Percentiles rank a stretch among this genome's conserved stretches.
Evolutionary conservation across 192 early-diverging fungal species (phyloP).

Genomic region (Backusella circina): DNA sequence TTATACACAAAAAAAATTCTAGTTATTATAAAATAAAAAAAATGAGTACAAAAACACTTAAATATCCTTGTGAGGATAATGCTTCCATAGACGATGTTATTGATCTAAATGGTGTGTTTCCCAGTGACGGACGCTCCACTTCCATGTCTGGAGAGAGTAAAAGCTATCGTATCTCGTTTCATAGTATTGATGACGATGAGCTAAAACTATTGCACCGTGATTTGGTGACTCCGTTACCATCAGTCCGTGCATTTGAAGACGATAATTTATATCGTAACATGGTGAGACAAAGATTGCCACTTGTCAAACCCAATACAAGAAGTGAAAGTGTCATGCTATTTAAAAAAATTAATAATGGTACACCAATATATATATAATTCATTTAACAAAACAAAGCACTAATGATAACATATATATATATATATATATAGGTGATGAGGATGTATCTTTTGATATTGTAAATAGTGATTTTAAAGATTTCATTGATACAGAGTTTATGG

Average conservation of each 20-base stretch:
- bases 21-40: background rate
- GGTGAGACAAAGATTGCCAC: background rate
- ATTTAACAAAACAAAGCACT: too few species aligned
- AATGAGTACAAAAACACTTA: background rate
- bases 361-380: background rate
- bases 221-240: constrained; percentile 13
- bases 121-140: background rate
- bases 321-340: constrained; percentile 23
- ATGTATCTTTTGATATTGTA: constrained; percentile 17
- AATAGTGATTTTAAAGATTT: constrained; percentile 14
- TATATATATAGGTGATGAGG: constrained; percentile 11
- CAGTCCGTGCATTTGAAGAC: background rate
- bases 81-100: background rate
- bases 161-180: constrained; percentile 10
- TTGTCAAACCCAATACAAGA: background rate
- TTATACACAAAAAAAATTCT: background rate
- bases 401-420: background rate
- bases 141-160: constrained; percentile 2
- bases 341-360: constrained; percentile 19
- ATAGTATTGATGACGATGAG: constrained; percentile 20
- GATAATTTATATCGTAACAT: background rate
- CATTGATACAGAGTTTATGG: constrained; percentile 3
- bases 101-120: background rate
- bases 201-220: constrained; percentile 12
- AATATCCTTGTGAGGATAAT: background rate